Base-by-base conservation (phyloP, 306 rosid genomes). In the Casuarina equisetifolia region DNA sequence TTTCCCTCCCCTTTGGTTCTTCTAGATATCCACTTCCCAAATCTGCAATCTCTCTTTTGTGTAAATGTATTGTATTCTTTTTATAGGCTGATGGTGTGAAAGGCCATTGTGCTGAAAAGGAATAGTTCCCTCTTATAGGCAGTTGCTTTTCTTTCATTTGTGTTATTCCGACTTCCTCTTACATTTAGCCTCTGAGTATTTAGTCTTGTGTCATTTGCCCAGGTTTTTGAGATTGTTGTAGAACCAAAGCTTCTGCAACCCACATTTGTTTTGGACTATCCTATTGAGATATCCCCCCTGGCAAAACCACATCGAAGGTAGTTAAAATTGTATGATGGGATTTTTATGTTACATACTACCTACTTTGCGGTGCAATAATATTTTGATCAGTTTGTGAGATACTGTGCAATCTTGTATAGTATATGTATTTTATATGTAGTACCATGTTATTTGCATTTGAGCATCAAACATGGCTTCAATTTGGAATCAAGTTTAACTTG, bases 241-340 rank as follows among this genome's bases (percentile, higher is more conserved):
- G 99, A 95, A 86, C 88, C 97, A 62, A 89, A 84, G 90, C 99
- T 95, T 55, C 78, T 95, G 76, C 99, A 95, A 81, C 99, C 99
- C 54, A 95, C 97, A 68, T 95, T 95, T 87, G 99, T 95, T 58
- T 84, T 95, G 84, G 97, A 95, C 89, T 95, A 95, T 80, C 99
- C 99, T 49, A 75, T 95, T 73, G 97, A 95, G 90, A 84, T 95
- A 86, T 95, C 99, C 82, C 97, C 99, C 38, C 81, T 95, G 79
- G 99, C 99, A 72, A 95, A 95, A 82, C 97, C 97, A 76, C 99
- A 95, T 81, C 82, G 93, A 78, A 95, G 99, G 99, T 92, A 87
- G 74, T 61, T 78, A 69, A 75, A 80, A 6, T 67, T 85, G 70
- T 67, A 66, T 74, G 36, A 74, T 70, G 68, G 51, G 75, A 55